Evolutionary conservation across 805 yeast species (phyloP).

Genomic region (Lipomyces anomalus): DNA sequence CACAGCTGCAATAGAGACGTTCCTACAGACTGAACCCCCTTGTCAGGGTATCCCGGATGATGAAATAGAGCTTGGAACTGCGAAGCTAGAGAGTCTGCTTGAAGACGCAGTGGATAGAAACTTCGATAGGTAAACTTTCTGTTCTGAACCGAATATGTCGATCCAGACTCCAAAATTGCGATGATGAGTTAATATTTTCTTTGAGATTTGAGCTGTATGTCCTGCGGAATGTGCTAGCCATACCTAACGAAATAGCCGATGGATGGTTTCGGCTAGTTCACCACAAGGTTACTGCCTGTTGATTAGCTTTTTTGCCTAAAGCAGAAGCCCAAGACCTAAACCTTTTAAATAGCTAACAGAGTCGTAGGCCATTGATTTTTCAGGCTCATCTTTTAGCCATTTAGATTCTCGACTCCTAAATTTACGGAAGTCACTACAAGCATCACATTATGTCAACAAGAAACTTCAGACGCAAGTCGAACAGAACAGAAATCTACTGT

Average conservation of each 20-base stretch:
- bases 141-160: neutral
- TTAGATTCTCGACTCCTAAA: conserved; percentile 14
- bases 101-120: conserved; percentile 73
- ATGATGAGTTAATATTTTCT: neutral
- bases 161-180: neutral
- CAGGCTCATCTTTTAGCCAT: conserved; percentile 8
- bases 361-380: conserved; percentile 13
- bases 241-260: conserved; percentile 60
- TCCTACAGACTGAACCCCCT: conserved; percentile 41
- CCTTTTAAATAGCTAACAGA: neutral
- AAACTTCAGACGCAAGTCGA: conserved; percentile 8
- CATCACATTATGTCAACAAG: conserved; percentile 16
- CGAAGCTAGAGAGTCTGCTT: conserved; percentile 66
- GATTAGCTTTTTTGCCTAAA: neutral
- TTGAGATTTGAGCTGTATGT: conserved; percentile 64
- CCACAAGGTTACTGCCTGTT: conserved; percentile 44
- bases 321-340: too few relatives aligned
- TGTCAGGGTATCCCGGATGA: conserved; percentile 23
- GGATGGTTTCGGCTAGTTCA: conserved; percentile 68
- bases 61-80: conserved; percentile 64
- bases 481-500: conserved; percentile 8
- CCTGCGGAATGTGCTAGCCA: conserved; percentile 63
- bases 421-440: conserved; percentile 20
- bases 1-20: conserved; percentile 68
- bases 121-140: conserved; percentile 52